Conservation (phyloP, 345 rosid genomes). For the Cochlearia excelsa region DNA sequence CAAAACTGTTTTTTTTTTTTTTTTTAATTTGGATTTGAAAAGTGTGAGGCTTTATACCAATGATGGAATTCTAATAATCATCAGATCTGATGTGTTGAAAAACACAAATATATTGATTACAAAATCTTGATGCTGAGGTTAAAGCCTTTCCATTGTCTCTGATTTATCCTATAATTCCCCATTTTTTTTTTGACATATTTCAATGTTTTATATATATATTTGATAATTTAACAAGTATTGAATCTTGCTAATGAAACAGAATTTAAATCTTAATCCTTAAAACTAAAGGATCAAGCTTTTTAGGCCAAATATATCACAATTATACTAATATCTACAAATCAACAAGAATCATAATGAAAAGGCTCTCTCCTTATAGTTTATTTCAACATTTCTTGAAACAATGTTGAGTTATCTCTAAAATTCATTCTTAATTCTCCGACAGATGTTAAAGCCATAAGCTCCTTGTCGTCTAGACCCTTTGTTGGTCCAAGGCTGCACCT, state of each 20-base stretch:
- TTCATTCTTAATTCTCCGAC: constrained; percentile 36
- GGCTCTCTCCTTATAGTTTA: constrained; percentile 6
- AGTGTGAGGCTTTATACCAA: constrained; percentile 29
- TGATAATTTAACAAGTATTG: no score
- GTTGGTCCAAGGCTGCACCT: constrained; percentile 47
- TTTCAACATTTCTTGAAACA: constrained; percentile 4
- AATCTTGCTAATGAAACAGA: no score
- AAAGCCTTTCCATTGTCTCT: constrained; percentile 6
- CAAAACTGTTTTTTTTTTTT: constrained; percentile 19
- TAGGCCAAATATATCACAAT: no score
- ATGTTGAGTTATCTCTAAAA: background rate
- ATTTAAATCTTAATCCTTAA: no score
- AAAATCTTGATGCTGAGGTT: constrained; percentile 35
- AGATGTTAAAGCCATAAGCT: constrained; percentile 37
- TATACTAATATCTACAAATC: constrained; percentile 16
- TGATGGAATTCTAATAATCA: constrained; percentile 40
- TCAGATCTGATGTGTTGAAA: constrained; percentile 34
- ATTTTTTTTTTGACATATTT: no score
- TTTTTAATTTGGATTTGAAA: background rate
- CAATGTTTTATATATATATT: no score
- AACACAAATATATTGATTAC: constrained; percentile 25
- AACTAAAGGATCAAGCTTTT: no score
- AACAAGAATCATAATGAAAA: background rate
- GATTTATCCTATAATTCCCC: no score
- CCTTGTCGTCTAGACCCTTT: constrained; percentile 51